phyloP scores from a whole-genome alignment of 805 yeast genomes.

The Wickerhamomyces bisporus region DNA sequence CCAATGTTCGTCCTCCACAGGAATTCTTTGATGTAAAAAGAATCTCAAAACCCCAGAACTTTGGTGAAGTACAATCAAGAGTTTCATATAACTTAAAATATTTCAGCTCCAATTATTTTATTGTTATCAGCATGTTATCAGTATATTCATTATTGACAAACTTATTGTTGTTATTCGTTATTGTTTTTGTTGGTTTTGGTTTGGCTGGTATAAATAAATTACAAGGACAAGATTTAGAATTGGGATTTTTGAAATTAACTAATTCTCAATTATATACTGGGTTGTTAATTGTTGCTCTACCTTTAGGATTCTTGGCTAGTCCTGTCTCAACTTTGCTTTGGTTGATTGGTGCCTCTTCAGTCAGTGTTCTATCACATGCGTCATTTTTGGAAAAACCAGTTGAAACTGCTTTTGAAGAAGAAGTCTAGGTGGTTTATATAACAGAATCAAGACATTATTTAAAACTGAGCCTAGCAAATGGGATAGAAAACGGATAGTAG shows the following conservation, averaged over 20 bases:
- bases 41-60: conserved; percentile 84
- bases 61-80: conserved; percentile 85
- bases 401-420: conserved; percentile 90
- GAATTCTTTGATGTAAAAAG: conserved; percentile 92
- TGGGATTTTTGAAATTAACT: conserved; percentile 62
- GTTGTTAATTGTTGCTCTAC: conserved; percentile 68
- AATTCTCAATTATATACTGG: conserved; percentile 83
- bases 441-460: no score
- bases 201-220: conserved; percentile 72
- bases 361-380: conserved; percentile 80
- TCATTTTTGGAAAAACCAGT: conserved; percentile 90
- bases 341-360: conserved; percentile 83
- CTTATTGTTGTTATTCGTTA: conserved; percentile 75
- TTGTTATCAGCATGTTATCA: conserved; percentile 66
- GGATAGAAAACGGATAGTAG: no score
- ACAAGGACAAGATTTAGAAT: conserved; percentile 75
- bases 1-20: conserved; percentile 80
- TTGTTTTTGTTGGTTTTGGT: conserved; percentile 69
- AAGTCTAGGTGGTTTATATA: conserved; percentile 23
- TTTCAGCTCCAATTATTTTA: conserved; percentile 80
- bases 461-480: no score
- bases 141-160: conserved; percentile 87
- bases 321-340: conserved; percentile 88
- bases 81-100: conserved; percentile 81
- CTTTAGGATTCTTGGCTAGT: conserved; percentile 80